Evolutionary conservation across 257 asterid species (phyloP).

Genomic region (Fraxinus anomala): DNA sequence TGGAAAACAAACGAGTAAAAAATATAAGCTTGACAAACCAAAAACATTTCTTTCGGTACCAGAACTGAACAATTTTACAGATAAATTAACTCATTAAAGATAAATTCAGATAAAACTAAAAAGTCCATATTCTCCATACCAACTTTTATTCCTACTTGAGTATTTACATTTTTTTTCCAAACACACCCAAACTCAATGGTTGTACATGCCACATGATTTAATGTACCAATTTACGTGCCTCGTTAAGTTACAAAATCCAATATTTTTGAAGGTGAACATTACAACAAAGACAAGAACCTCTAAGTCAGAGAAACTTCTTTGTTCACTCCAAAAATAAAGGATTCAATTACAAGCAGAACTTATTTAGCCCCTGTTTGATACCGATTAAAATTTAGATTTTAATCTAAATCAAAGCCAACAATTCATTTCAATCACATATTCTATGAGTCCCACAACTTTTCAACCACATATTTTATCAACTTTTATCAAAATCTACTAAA

Average conservation of each 20-base stretch:
- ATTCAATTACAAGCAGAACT: too few species aligned
- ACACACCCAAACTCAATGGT: not conserved
- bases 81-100: not conserved
- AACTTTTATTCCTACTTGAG: not conserved
- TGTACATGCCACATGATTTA: not conserved
- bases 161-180: not conserved
- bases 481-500: too few species aligned
- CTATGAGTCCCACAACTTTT: too few species aligned
- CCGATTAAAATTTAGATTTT: too few species aligned
- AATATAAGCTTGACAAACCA: conserved; percentile 13
- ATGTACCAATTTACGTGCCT: not conserved
- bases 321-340: too few species aligned
- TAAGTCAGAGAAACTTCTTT: not conserved
- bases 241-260: not conserved
- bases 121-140: not conserved
- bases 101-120: not conserved
- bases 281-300: not conserved
- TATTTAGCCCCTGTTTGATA: too few species aligned
- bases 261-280: too few species aligned
- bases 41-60: not conserved
- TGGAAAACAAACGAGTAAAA: not conserved
- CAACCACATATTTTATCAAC: too few species aligned
- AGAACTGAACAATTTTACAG: not conserved
- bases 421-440: too few species aligned
- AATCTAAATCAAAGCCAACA: too few species aligned